Evolutionary conservation across 1,139 yeast species (phyloP).

Genomic region (Waltiozyma sp.): DNA sequence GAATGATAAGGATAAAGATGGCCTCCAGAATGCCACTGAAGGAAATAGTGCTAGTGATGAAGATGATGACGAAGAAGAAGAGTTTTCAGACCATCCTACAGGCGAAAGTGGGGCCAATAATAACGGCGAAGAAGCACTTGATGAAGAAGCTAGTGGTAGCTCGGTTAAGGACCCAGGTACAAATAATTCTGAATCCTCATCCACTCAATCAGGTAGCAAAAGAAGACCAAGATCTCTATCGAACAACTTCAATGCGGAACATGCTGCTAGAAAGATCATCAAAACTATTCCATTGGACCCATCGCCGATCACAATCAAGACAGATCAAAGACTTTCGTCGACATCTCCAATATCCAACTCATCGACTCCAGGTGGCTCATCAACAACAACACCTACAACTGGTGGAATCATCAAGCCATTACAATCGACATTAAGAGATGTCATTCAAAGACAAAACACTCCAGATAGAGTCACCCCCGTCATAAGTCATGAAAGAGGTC

Average conservation of each 20-base stretch:
- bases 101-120: conserved; percentile 19
- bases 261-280: conserved; percentile 61
- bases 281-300: conserved; percentile 76
- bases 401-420: not conserved
- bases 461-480: conserved; percentile 8
- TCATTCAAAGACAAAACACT: conserved; percentile 13
- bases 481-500: not conserved
- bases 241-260: conserved; percentile 48
- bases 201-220: conserved; percentile 14
- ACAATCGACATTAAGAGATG: conserved; percentile 14
- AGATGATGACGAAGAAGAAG: conserved; percentile 9
- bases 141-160: conserved; percentile 2
- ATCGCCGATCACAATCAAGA: conserved; percentile 42
- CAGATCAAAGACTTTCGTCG: conserved; percentile 1
- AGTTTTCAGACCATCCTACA: not conserved
- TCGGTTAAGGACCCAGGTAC: conserved; percentile 11
- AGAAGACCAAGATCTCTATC: conserved; percentile 40
- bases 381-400: not conserved
- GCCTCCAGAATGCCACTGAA: conserved; percentile 5
- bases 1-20: conserved; percentile 7
- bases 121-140: conserved; percentile 17
- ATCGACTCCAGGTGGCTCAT: conserved; percentile 3
- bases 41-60: conserved; percentile 19
- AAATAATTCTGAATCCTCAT: conserved; percentile 14
- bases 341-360: not conserved